These are phyloP conservation scores for Psilocybe sp. DNA, from an alignment of 768 basidiomycete species.

Conservation along the genomic window DNA sequence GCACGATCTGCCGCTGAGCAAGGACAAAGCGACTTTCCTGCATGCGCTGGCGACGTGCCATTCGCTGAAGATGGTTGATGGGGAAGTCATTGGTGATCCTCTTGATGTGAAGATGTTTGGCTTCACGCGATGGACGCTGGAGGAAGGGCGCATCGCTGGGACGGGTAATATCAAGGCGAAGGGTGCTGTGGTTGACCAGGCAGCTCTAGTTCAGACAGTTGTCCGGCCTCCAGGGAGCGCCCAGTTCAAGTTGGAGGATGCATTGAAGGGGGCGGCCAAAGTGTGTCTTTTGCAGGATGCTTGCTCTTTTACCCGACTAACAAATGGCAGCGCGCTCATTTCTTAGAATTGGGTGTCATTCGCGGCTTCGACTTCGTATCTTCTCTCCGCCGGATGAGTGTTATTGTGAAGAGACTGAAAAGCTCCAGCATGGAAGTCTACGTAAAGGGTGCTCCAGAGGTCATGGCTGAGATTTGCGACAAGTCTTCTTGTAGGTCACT, in stretches of 20 bases:
- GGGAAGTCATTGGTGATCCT: conserved; percentile 90
- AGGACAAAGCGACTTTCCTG: conserved; percentile 79
- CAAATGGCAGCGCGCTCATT: conserved; percentile 79
- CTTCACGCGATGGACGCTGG: conserved; percentile 93
- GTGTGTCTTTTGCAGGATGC: conserved; percentile 37
- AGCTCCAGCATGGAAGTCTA: conserved; percentile 96
- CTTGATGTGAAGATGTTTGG: conserved; percentile 98
- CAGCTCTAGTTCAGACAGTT: conserved; percentile 92
- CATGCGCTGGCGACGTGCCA: conserved; percentile 97
- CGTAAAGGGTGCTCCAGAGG: conserved; percentile 98
- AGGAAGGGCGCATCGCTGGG: conserved; percentile 79
- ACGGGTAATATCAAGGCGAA: conserved; percentile 70
- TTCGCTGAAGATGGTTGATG: conserved; percentile 87
- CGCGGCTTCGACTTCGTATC: conserved; percentile 97
- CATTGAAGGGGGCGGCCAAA: conserved; percentile 78
- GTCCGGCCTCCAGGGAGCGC: conserved; percentile 95
- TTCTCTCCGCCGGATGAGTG: conserved; percentile 91
- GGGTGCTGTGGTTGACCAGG: conserved; percentile 61
- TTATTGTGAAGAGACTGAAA: conserved; percentile 92
- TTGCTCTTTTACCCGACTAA: background rate
- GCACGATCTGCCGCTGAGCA: conserved; percentile 73
- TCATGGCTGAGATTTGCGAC: conserved; percentile 95
- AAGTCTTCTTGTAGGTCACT: conserved; percentile 75
- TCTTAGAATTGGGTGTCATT: conserved; percentile 95
- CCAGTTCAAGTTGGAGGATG: conserved; percentile 89